Percentiles rank a stretch among this genome's conserved stretches.
These are phyloP conservation scores for Agaricus subrufescens DNA, from an alignment of 768 basidiomycete genomes.

Conservation along the genomic window DNA sequence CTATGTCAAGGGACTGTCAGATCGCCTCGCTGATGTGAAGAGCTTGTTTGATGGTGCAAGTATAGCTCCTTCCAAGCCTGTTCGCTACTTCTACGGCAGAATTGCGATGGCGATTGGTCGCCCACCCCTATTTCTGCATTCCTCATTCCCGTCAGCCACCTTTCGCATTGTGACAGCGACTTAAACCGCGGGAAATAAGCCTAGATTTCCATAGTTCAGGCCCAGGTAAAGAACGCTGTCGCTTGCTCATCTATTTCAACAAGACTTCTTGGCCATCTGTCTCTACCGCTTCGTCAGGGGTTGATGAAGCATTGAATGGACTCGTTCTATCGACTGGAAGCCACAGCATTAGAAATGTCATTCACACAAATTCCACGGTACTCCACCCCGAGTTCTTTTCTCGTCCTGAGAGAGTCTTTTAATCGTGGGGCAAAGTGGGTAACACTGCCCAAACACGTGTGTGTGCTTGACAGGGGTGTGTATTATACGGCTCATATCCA, in stretches of 20 bases:
- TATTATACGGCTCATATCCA: not conserved
- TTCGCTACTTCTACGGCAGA: not conserved
- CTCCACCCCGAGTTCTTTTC: constrained; percentile 2
- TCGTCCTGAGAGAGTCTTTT: not conserved
- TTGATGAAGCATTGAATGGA: not conserved
- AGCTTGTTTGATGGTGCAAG: not conserved
- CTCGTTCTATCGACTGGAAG: not conserved
- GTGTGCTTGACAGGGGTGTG: not conserved
- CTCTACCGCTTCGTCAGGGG: not conserved
- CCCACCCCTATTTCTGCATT: not conserved
- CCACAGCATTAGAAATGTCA: not conserved
- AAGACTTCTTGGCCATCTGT: not conserved
- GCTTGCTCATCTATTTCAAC: not conserved
- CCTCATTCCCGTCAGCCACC: not conserved
- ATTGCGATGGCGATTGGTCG: constrained; percentile 2
- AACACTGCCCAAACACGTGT: not conserved
- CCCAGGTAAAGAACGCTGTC: not conserved
- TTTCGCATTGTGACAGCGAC: not conserved
- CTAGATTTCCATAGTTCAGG: not conserved
- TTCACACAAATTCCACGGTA: constrained; percentile 9
- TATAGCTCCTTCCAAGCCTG: not conserved
- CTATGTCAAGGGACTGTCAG: not conserved
- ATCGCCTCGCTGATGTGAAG: not conserved
- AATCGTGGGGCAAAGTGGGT: not conserved
- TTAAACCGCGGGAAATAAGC: no score